Evolutionary conservation across 1,139 yeast genomes (phyloP), one percentile per base, ranked within the genome.

Genomic region (Kluyveromyces marxianus): DNA sequence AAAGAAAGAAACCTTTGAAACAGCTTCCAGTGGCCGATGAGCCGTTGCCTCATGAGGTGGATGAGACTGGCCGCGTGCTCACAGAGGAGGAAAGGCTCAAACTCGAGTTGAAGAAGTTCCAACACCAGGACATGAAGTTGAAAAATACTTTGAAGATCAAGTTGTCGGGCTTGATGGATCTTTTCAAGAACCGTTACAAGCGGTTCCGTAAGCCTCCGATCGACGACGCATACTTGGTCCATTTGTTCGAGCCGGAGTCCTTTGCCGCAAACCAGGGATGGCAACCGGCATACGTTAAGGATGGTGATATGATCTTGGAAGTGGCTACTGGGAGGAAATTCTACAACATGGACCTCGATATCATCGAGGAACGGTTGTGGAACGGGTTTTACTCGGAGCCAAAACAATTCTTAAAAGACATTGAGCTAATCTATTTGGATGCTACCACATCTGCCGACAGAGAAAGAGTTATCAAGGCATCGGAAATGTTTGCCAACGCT

Each of bases 311-410:
- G 92, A 87, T 94, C 53, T 67, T 79, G 30, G 97, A 94, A 57
- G 70, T 79, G 4, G 65, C 79, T 0, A 83, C 95, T 0, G 95
- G 95, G 2, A 78, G 76, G 48, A 74, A 72, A 54, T 92, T 72
- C 61, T 75, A 74, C 67, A 92, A 92, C 56, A 94, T 92, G 87
- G 98, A 92, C 60, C 71, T 94, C 50, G 98, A 92, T 61, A 82
- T 89, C 21, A 79, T 94, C 41, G 99, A 92, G 59, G 98, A 92
- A 60, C 74, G 98, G 48, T 69, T 94, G 47, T 92, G 98, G 98
- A 92, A 92, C 65, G 98, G 98, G 0, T 92, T 69, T 63, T 92
- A 94, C 60, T 83, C 90, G 32, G 97, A 90, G 57, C 97, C 98
- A 10, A 83, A 79, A 54, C 97, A 92, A 62, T 90, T 86, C 60